Conservation (phyloP, 495 filamentous ascomycete genomes). For the Tuber umbilicatum region DNA sequence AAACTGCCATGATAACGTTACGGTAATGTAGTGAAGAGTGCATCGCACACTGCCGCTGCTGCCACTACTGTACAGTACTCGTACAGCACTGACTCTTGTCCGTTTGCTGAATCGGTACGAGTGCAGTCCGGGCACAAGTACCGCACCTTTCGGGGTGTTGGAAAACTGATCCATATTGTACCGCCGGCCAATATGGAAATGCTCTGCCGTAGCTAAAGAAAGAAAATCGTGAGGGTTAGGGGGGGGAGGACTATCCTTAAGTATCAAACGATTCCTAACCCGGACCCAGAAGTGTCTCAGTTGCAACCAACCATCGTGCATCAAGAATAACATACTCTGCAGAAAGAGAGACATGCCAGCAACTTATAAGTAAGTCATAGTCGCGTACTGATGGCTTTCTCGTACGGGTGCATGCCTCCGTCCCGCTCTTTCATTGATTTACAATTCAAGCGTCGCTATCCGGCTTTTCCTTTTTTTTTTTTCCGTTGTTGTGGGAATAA, state of each 20-base stretch:
- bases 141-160: neutral
- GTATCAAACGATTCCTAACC: neutral
- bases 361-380: neutral
- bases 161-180: neutral
- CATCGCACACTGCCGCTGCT: neutral
- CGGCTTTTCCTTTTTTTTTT: neutral
- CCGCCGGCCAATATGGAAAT: neutral
- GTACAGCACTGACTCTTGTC: neutral
- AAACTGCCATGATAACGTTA: neutral
- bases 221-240: neutral
- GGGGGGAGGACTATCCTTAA: neutral
- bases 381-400: neutral
- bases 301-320: neutral
- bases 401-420: neutral
- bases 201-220: neutral
- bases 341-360: neutral
- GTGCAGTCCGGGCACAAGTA: no score
- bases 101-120: neutral
- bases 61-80: neutral
- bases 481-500: neutral
- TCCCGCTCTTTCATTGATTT: neutral
- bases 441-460: neutral
- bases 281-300: neutral
- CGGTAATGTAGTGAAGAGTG: neutral
- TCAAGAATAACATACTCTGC: neutral